A percentile compares a stretch with the other conserved stretches of the same genome.
phyloP scores from a whole-genome alignment of 306 rosid genomes.

The Cucumis hystrix region DNA sequence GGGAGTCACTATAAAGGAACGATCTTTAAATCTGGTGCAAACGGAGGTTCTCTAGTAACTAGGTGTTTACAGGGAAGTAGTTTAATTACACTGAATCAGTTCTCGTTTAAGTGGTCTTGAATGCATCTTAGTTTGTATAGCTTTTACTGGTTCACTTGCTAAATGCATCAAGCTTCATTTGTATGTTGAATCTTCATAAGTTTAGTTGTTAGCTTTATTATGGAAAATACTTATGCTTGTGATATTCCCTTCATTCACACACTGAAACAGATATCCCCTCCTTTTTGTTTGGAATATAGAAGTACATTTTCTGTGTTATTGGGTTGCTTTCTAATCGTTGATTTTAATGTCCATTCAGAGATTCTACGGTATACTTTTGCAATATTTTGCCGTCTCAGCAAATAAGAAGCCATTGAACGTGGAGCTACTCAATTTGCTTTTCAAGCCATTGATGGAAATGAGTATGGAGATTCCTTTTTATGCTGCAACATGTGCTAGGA shows the following conservation, averaged over 20 bases:
- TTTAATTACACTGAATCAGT: neutral
- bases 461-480: conserved; percentile 81
- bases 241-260: neutral
- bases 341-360: conserved; percentile 39
- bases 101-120: neutral
- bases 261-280: neutral
- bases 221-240: neutral
- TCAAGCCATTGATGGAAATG: conserved; percentile 82
- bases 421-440: conserved; percentile 52
- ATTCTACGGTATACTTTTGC: conserved; percentile 77
- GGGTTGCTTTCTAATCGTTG: neutral
- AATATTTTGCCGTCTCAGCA: conserved; percentile 80
- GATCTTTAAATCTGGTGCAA: neutral
- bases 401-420: conserved; percentile 50
- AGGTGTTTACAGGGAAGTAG: neutral
- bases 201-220: neutral
- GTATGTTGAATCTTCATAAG: neutral
- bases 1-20: neutral
- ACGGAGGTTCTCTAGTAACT: neutral
- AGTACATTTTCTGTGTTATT: neutral
- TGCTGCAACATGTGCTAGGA: conserved; percentile 95
- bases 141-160: neutral
- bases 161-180: neutral
- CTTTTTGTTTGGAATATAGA: neutral
- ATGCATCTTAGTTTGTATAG: neutral